These are phyloP conservation scores for Phytophthora sp. DNA, from an alignment of 352 stramenopile species.

Conservation along the genomic window DNA sequence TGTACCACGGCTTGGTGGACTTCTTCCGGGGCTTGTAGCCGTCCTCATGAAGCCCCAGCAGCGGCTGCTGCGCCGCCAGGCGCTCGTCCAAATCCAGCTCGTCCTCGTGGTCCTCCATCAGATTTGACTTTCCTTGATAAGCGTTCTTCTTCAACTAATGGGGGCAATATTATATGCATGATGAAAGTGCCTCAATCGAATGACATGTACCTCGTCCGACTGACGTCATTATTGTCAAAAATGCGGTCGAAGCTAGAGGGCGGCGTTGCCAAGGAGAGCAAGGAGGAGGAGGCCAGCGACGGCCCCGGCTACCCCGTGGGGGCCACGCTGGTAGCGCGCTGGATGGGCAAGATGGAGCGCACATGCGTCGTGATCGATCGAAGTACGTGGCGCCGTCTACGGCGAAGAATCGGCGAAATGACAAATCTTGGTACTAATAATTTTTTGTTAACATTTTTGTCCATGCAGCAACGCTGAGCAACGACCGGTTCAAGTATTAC, in stretches of 20 bases:
- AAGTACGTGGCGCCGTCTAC: slow-evolving; percentile 49
- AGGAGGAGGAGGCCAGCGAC: slow-evolving; percentile 23
- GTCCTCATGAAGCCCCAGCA: slow-evolving; percentile 35
- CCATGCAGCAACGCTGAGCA: slow-evolving; percentile 49
- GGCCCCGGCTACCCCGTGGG: slow-evolving; percentile 58
- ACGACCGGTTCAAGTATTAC: slow-evolving; percentile 85
- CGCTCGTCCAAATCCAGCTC: slow-evolving; percentile 38
- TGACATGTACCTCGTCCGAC: background rate
- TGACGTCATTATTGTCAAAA: slow-evolving; percentile 16
- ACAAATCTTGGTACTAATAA: slow-evolving; percentile 27
- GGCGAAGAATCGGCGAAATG: background rate
- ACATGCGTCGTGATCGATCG: slow-evolving; percentile 83
- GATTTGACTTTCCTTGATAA: slow-evolving; percentile 3
- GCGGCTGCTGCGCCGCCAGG: slow-evolving; percentile 33
- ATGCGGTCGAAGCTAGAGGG: slow-evolving; percentile 27
- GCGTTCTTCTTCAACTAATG: slow-evolving; percentile 22
- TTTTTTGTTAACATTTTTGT: slow-evolving; percentile 2
- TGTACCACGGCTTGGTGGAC: slow-evolving; percentile 31
- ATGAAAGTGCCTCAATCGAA: background rate
- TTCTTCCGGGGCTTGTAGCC: background rate
- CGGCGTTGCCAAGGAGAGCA: slow-evolving; percentile 17
- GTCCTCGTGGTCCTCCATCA: slow-evolving; percentile 14
- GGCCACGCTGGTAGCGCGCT: slow-evolving; percentile 65
- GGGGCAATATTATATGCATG: background rate
- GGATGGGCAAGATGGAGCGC: slow-evolving; percentile 83